These are phyloP conservation scores for Malus sieversii DNA, from an alignment of 306 rosid species.

Conservation along the genomic window DNA sequence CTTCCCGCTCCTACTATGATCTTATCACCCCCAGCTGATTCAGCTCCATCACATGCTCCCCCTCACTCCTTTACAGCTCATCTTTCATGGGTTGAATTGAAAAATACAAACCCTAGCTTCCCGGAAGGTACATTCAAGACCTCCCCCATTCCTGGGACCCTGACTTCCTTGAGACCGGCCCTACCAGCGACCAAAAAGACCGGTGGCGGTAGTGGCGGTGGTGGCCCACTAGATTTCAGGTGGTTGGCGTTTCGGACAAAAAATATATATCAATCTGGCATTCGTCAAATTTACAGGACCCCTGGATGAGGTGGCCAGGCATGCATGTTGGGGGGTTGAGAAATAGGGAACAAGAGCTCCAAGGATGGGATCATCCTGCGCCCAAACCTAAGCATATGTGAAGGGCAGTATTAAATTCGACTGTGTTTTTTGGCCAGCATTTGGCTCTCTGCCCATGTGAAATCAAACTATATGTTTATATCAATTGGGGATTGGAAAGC, in stretches of 20 bases:
- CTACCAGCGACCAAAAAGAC: background rate
- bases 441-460: slow-evolving; percentile 4
- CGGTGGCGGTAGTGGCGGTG: background rate
- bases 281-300: background rate
- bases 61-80: slow-evolving; percentile 8
- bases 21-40: background rate
- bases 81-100: background rate
- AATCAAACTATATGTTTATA: background rate
- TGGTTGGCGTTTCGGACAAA: background rate
- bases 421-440: background rate
- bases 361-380: background rate
- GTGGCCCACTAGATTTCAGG: slow-evolving; percentile 5
- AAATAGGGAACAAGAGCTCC: slow-evolving; percentile 2
- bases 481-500: background rate
- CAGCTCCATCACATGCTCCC: background rate
- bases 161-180: background rate
- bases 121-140: background rate
- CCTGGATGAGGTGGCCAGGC: background rate
- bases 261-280: background rate
- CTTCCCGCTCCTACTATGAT: background rate
- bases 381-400: background rate
- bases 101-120: background rate
- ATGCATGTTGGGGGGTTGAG: slow-evolving; percentile 12
- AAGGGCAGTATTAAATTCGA: background rate
- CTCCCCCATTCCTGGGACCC: background rate